Percentiles rank a stretch among this genome's conserved stretches.
These are phyloP conservation scores for Russula dissimulans DNA, from an alignment of 768 basidiomycete species.

Conservation along the genomic window DNA sequence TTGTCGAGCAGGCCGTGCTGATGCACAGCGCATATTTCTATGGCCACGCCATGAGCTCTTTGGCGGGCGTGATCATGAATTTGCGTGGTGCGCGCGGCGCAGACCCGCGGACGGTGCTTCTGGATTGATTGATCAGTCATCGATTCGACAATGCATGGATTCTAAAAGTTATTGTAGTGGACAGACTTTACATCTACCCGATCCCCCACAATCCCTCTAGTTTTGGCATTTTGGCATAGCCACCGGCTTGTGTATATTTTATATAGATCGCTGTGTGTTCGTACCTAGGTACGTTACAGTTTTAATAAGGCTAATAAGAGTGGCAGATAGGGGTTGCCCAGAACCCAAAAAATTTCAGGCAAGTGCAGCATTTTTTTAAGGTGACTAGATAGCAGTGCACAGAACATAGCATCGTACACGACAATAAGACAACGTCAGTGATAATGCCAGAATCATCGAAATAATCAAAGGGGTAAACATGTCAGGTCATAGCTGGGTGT, in stretches of 20 bases:
- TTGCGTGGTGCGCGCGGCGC: slow-evolving; percentile 31
- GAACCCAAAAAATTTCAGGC: no score
- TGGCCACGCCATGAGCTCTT: slow-evolving; percentile 30
- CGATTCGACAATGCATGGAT: no score
- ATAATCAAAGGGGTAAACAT: not conserved
- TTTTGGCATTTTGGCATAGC: no score
- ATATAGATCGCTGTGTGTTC: no score
- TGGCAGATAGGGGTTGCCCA: not conserved
- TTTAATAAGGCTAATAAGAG: no score
- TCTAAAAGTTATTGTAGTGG: no score
- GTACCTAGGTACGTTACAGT: no score
- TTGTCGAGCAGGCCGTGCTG: slow-evolving; percentile 35
- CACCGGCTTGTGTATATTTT: no score
- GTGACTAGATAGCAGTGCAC: not conserved
- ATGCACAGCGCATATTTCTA: slow-evolving; percentile 31
- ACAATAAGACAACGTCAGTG: not conserved
- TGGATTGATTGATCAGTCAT: slow-evolving; percentile 25
- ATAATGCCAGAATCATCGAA: not conserved
- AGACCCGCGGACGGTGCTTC: slow-evolving; percentile 28
- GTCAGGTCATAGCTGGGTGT: slow-evolving; percentile 33
- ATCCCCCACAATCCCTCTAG: no score
- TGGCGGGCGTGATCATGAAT: slow-evolving; percentile 33
- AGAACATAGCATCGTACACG: not conserved
- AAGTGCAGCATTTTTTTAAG: not conserved
- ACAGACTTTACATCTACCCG: no score